Percentiles rank a stretch among this genome's conserved stretches.
Evolutionary conservation across 2,329 filamentous ascomycete genomes (phyloP).

Genomic region (Chaetoscypha palmicola): DNA sequence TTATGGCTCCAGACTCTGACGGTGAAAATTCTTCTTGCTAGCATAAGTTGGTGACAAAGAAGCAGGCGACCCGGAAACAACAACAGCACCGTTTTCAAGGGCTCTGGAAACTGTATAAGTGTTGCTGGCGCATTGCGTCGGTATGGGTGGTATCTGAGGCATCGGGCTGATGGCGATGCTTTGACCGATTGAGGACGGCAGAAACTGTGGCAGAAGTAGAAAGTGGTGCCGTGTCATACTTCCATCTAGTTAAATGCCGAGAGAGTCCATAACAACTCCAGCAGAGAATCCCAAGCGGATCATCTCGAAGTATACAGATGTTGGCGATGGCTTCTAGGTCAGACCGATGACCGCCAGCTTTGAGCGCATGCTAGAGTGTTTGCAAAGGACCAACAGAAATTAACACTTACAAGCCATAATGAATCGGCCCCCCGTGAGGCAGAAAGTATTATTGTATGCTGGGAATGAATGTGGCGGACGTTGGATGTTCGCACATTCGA

Average conservation of each 20-base stretch:
- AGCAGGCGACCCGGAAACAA: slow-evolving; percentile 20
- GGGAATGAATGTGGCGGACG: slow-evolving; percentile 12
- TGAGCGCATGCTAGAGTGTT: slow-evolving; percentile 12
- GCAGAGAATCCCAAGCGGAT: slow-evolving; percentile 10
- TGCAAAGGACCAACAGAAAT: slow-evolving; percentile 12
- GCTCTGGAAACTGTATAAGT: slow-evolving; percentile 12
- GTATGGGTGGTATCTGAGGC: slow-evolving; percentile 16
- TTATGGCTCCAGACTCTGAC: slow-evolving; percentile 16
- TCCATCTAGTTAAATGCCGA: slow-evolving; percentile 3
- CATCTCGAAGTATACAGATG: slow-evolving; percentile 14
- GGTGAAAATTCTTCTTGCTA: slow-evolving; percentile 18
- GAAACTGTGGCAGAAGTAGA: slow-evolving; percentile 8
- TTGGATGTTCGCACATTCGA: slow-evolving; percentile 9
- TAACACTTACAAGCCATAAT: slow-evolving; percentile 36
- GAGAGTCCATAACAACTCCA: slow-evolving; percentile 3
- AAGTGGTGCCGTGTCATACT: slow-evolving; percentile 12
- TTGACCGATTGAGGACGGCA: slow-evolving; percentile 20
- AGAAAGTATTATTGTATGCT: slow-evolving; percentile 5
- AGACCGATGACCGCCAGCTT: slow-evolving; percentile 24
- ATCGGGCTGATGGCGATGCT: slow-evolving; percentile 25
- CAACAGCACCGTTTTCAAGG: slow-evolving; percentile 10
- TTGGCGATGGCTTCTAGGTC: slow-evolving; percentile 18
- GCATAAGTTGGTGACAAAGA: slow-evolving; percentile 17
- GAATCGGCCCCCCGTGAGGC: slow-evolving; percentile 24
- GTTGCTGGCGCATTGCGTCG: slow-evolving; percentile 28